Evolutionary conservation across 2,329 filamentous ascomycete species (phyloP), one percentile per base, ranked within the genome.

Genomic region (Colletotrichum sidae): DNA sequence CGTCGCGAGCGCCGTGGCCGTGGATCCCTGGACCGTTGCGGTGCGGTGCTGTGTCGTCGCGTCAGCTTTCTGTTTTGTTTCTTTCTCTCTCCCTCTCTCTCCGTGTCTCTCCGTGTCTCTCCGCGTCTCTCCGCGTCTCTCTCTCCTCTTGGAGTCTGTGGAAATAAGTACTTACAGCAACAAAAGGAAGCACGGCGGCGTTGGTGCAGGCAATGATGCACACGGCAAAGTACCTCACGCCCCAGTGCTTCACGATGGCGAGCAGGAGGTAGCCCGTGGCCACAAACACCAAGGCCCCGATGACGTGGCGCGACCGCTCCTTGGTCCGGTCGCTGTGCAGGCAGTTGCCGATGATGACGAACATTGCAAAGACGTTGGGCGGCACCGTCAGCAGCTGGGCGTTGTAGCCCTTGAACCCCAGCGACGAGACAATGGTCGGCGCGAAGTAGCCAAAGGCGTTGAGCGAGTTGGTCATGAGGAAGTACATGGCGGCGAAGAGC

Each of bases 371-470:
- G 34, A 78, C 76, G 33, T 78, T 78, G 2, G 76, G 76, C 3
- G 76, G 76, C 1, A 78, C 76, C 2, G 76, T 78, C 17, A 78
- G 68, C 4, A 78, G 69, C 61, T 78, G 76, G 3, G 75, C 77
- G n/a, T 71, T 57, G 54, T 76, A 67, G 1, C 72, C 73, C 25
- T 68, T 65, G 64, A 77, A 78, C 13, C 77, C 76, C 10, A 78
- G 74, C 2, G 73, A 71, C 15, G 75, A 69, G 25, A 78, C 72
- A 34, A 78, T 78, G 1, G 76, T 74, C 2, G 76, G 76, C 0
- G 73, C 71, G 39, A 78, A 78, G 68, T 78, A 78, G 2, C 72
- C 72, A 7, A 77, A 72, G 2, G 76, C 73, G 67, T 76, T 76
- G 64, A 76, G 74, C 0, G 74, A 76, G 71, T 76, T 76, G 49